These are phyloP conservation scores for Colletotrichum cordylinicola DNA, from an alignment of 2,329 filamentous ascomycete species.

Conservation along the genomic window DNA sequence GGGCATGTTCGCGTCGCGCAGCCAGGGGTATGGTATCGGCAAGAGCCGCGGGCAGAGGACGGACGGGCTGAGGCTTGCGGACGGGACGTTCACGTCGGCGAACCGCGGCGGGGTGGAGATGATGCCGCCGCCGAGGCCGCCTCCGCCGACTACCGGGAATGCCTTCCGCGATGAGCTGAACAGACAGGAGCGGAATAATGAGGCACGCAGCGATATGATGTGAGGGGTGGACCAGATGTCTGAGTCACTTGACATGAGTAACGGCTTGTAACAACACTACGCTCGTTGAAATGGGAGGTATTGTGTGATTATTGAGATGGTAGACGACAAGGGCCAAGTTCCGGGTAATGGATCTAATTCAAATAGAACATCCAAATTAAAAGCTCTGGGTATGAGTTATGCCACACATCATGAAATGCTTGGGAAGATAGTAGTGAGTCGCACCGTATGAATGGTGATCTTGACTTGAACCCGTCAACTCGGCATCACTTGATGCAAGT, in stretches of 20 bases:
- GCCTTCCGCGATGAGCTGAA: constrained; percentile 19
- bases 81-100: constrained; percentile 7
- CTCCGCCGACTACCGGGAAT: not conserved
- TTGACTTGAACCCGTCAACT: not conserved
- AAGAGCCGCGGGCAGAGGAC: constrained; percentile 19
- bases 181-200: constrained; percentile 17
- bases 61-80: constrained; percentile 1
- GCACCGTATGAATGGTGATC: not conserved
- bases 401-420: not conserved
- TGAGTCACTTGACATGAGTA: not conserved
- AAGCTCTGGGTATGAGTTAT: not conserved
- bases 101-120: constrained; percentile 18
- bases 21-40: constrained; percentile 19
- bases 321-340: not conserved
- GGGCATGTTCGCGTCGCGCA: constrained; percentile 10
- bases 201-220: not conserved
- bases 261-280: not conserved
- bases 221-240: not conserved
- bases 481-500: not conserved
- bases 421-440: too few species aligned
- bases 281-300: not conserved
- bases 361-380: not conserved
- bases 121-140: constrained; percentile 17
- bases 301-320: too few species aligned
- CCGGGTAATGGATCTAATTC: not conserved